These are phyloP conservation scores for Salix suchowensis DNA, from an alignment of 345 rosid species.

Conservation along the genomic window DNA sequence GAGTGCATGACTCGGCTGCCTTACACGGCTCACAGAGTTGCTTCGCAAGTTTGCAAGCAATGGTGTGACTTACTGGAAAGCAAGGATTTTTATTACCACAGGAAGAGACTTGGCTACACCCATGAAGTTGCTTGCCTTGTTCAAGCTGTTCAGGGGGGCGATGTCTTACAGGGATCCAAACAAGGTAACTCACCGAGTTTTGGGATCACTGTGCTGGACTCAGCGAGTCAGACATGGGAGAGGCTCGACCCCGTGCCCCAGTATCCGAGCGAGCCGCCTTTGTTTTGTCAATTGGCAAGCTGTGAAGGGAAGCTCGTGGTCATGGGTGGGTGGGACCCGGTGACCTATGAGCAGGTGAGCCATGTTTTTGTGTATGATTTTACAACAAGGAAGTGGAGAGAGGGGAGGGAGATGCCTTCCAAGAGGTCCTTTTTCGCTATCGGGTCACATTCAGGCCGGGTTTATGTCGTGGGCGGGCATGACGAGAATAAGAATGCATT, in stretches of 20 bases:
- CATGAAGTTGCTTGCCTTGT: conserved; percentile 50
- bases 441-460: conserved; percentile 31
- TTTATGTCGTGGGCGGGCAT: conserved; percentile 57
- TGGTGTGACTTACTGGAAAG: conserved; percentile 51
- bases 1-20: conserved; percentile 56
- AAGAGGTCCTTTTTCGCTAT: conserved; percentile 56
- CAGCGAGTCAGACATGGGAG: conserved; percentile 38
- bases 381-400: conserved; percentile 39
- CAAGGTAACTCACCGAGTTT: conserved; percentile 29
- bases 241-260: conserved; percentile 36
- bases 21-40: conserved; percentile 38
- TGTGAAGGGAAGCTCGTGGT: conserved; percentile 54
- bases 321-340: conserved; percentile 77
- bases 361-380: conserved; percentile 57
- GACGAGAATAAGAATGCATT: conserved; percentile 65
- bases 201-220: conserved; percentile 40
- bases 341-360: conserved; percentile 42
- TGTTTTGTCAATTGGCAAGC: conserved; percentile 55
- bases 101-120: conserved; percentile 36
- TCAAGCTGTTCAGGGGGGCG: conserved; percentile 27
- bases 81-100: conserved; percentile 42
- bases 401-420: conserved; percentile 48
- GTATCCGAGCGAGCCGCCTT: conserved; percentile 49
- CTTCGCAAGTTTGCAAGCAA: conserved; percentile 45
- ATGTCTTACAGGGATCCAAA: conserved; percentile 13